phyloP scores from a whole-genome alignment of 2,329 filamentous ascomycete species.

The Trichophyton schoenleinii region DNA sequence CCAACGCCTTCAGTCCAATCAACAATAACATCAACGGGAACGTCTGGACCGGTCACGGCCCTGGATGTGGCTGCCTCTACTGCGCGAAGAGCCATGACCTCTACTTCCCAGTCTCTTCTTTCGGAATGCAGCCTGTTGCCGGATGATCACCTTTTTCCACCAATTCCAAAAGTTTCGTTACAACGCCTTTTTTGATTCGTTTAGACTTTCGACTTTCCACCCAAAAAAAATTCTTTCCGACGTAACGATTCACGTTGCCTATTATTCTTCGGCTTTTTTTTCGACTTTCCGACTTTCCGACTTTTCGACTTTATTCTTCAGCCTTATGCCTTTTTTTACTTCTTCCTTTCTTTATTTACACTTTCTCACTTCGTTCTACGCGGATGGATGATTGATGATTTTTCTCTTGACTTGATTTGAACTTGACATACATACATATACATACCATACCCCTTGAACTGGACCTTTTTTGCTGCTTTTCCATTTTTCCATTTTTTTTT shows the following conservation, averaged over 20 bases:
- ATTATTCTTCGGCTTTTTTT: neutral
- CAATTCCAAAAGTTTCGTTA: neutral
- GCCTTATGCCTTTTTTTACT: neutral
- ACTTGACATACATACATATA: neutral
- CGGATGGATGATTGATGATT: constrained; percentile 8
- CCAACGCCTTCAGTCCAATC: constrained; percentile 34
- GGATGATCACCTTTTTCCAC: constrained; percentile 12
- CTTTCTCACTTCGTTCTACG: constrained; percentile 16
- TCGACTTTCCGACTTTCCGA: neutral
- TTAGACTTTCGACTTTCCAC: neutral
- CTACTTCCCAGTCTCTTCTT: constrained; percentile 36
- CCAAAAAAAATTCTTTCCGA: neutral
- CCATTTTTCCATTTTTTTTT: constrained; percentile 13
- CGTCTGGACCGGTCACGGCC: constrained; percentile 36
- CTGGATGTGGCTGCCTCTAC: constrained; percentile 36
- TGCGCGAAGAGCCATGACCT: constrained; percentile 40
- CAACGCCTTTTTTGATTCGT: neutral
- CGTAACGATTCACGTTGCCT: constrained; percentile 1
- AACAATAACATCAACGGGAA: neutral
- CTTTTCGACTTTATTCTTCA: neutral
- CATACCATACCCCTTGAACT: neutral
- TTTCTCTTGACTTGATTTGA: neutral
- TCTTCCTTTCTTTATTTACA: neutral
- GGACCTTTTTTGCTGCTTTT: neutral
- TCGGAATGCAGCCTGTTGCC: constrained; percentile 29